Evolutionary conservation across 2,329 filamentous ascomycete species (phyloP), one percentile per base, ranked within the genome.

Genomic region (Stagonosporopsis cucurbitacearum): DNA sequence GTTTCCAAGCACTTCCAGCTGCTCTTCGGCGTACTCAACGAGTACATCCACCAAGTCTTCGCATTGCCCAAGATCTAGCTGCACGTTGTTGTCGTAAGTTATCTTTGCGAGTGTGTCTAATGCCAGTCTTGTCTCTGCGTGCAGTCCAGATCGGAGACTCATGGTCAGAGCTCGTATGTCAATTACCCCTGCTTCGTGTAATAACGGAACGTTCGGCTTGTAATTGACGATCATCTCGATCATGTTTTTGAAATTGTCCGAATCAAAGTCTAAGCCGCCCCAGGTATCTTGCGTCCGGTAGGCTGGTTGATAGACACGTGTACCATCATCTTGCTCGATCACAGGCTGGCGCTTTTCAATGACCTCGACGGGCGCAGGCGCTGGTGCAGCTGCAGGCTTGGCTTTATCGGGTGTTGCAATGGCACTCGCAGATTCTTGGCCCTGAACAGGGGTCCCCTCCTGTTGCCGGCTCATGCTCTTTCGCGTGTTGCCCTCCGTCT

Each of bases 121-220:
- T 2, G 94, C 94, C 59, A 96, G 78, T 9, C 94, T 87, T n/a
- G 96, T 88, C 77, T 99, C 95, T 5, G 87, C 88, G 66, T 92
- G 88, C 39, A 98, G 90, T 0, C 94, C 94, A 50, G 90, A 96
- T 71, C 96, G 92, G 33, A 99, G 80, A 68, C 92, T 92, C 80
- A 92, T 89, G 0, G 89, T 96, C 36, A 99, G 82, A 19, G 94
- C 92, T 63, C 93, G 89, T 25, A 98, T 88, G 69, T 99, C 94
- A 60, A 98, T 90, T 19, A 92, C 84, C 8, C 94, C 95, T 48
- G 98, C 82, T 66, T 98, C 93, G 20, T 84, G 80, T 17, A 92
- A 82, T 2, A 82, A 79, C 0, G 95, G 94, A 33, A 92, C 82
- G 53, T 90, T 88, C 0, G 93, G 92, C 67, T 88, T 90, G 66